Base-by-base conservation (phyloP, 179 eudicot genomes). In the Vitellaria paradoxa region DNA sequence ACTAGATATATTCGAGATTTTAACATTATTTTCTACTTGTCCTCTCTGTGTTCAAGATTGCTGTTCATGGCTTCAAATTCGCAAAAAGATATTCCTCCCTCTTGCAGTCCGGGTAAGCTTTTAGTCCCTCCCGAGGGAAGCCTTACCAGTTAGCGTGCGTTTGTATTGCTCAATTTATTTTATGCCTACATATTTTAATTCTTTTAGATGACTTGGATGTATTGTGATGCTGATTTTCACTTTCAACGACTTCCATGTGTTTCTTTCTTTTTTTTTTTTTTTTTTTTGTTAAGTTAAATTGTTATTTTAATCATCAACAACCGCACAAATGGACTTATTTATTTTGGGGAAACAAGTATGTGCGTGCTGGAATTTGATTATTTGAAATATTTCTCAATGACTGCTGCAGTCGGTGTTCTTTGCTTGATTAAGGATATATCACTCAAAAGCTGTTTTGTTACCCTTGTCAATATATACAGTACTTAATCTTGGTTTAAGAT, bases 41-140 rank as follows among this genome's bases (percentile, higher is more conserved):
- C 21, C 69, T 49, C 7, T 63, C 24, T 56, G 12, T 24, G 30
- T 12, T 69, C 2, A 46, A 77, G 45, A 23, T 73, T 68, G 80
- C 74, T 76, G 45, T 66, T 77, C 46, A 88, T 88, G 91, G 88
- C 88, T 73, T 88, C 91, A 5, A 85, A 88, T 79, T 81, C 85
- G 37, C 84, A 81, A 26, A 83, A 80, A 59, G 84, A 85, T 71
- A 70, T 46, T 37, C 84, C 91, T 4, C 42, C 76, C 74, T 52
- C 82, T 4, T 64, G 72, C 59, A 72, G 55, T 46, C 68, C 87
- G n/a, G 85, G 89, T 84, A 66, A 66, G 78, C 68, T 14, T 55
- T 1, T 59, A 46, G 47, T 67, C 21, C 40, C 23, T 52, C 13
- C 15, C 47, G 20, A 42, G 8, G 30, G 57, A 49, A 21, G 55